phyloP scores from a whole-genome alignment of 2,329 filamentous ascomycete species.

The Blastomyces silverae region DNA sequence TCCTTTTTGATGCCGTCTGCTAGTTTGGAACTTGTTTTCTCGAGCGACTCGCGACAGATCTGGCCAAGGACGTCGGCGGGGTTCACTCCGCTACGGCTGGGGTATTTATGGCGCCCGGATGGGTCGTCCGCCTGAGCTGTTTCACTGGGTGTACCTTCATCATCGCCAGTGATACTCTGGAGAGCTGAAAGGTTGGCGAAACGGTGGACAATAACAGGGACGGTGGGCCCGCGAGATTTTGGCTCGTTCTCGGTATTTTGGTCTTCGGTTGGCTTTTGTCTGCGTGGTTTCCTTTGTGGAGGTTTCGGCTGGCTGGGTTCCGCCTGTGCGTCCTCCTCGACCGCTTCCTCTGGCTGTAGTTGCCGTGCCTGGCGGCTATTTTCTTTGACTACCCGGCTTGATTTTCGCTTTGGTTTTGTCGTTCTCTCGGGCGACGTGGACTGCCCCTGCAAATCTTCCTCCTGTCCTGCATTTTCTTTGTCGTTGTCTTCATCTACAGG shows the following conservation, averaged over 20 bases:
- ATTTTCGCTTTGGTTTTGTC: constrained; percentile 5
- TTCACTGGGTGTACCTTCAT: constrained; percentile 23
- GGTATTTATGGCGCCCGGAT: constrained; percentile 30
- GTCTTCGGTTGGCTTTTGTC: constrained; percentile 10
- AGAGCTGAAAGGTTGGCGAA: constrained; percentile 34
- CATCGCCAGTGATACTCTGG: constrained; percentile 23
- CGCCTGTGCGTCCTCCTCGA: constrained; percentile 19
- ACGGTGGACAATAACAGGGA: constrained; percentile 39
- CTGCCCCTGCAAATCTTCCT: background rate
- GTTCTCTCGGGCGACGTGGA: constrained; percentile 4
- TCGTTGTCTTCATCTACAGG: constrained; percentile 16
- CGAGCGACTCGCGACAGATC: constrained; percentile 46
- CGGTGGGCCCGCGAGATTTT: constrained; percentile 31
- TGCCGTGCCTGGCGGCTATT: background rate
- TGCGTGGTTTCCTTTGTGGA: constrained; percentile 8
- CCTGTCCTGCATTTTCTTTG: constrained; percentile 21
- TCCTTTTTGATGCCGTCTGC: constrained; percentile 38
- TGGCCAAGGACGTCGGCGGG: constrained; percentile 48
- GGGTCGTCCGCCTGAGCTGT: constrained; percentile 30
- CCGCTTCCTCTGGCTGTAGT: constrained; percentile 15
- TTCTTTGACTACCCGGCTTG: background rate
- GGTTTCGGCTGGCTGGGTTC: constrained; percentile 16
- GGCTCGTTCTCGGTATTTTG: background rate
- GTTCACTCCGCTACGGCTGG: constrained; percentile 40
- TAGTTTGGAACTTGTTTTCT: constrained; percentile 41